Evolutionary conservation across 306 rosid species (phyloP), one percentile per base, ranked within the genome.

Genomic region (Sphenostylis stenocarpa): DNA sequence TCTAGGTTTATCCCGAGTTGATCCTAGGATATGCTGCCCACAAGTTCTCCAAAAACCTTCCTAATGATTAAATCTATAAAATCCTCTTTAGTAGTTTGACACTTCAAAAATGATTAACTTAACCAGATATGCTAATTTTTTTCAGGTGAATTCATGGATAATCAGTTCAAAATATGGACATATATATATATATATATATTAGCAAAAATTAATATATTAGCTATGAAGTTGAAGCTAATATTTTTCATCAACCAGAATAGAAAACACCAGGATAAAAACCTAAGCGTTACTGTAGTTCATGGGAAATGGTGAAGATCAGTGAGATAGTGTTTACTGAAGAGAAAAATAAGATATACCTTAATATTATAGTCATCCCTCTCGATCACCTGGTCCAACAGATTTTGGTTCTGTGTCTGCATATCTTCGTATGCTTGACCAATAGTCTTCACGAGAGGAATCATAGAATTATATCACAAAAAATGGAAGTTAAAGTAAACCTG

Each of bases 351-450:
- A 81, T 79, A 53, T 20, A 94, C 97, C 96, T 95, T 95, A 38
- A 95, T 89, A 85, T 95, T 92, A 82, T 88, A 93, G 81, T 95
- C 99, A 82, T 95, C 99, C 89, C 99, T 92, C 86, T 89, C 97
- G 7, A 91, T 78, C 82, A 95, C 97, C 84, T 84, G 97, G 82
- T 90, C 90, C 85, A 90, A 75, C 75, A 95, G 87, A 86, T 90
- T 91, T 81, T 92, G 97, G 78, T 92, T 87, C 86, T 95, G 99
- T 16, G 91, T 92, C 90, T 92, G 99, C 99, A 95, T 95, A 87
- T 95, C 99, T 85, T 95, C 99, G 67, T 95, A 95, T 67, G 99
- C 99, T 86, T 95, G 97, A 79, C 99, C 94, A 80, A 95, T 90
- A 73, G 97, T 95, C 99, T 95, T 77, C 73, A 84, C 28, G 82